Conservation (phyloP, 139 green algal species). For the Micromonas commoda region DNA sequence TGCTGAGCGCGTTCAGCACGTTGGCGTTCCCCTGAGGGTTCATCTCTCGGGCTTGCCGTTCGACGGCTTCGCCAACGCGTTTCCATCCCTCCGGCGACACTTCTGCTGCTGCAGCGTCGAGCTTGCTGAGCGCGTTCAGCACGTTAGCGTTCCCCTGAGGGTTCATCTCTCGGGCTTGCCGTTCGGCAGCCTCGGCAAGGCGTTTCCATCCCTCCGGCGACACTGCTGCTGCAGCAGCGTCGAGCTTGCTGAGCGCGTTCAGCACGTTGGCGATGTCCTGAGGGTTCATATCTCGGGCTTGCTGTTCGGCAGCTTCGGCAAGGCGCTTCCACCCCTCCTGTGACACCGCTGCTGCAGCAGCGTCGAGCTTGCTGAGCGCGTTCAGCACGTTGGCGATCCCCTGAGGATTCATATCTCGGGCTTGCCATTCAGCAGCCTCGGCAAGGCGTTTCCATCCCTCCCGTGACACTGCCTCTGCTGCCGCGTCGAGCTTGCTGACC, state of each 20-base stretch:
- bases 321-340: too few species aligned
- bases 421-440: background rate
- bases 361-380: background rate
- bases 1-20: background rate
- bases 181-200: background rate
- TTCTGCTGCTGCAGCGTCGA: background rate
- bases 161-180: background rate
- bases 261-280: background rate
- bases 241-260: background rate
- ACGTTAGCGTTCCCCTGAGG: background rate
- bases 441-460: background rate
- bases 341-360: background rate
- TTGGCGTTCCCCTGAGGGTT: background rate
- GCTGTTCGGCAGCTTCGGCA: too few species aligned
- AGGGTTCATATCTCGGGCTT: background rate
- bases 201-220: background rate
- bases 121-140: background rate
- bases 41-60: background rate
- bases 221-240: background rate
- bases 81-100: background rate
- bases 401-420: background rate
- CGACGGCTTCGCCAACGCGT: background rate
- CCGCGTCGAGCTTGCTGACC: background rate
- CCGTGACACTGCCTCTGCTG: background rate
- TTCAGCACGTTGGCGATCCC: background rate